These are phyloP conservation scores for Cystobasidium sp. DNA, from an alignment of 1,284 basidiomycete species.

Conservation along the genomic window DNA sequence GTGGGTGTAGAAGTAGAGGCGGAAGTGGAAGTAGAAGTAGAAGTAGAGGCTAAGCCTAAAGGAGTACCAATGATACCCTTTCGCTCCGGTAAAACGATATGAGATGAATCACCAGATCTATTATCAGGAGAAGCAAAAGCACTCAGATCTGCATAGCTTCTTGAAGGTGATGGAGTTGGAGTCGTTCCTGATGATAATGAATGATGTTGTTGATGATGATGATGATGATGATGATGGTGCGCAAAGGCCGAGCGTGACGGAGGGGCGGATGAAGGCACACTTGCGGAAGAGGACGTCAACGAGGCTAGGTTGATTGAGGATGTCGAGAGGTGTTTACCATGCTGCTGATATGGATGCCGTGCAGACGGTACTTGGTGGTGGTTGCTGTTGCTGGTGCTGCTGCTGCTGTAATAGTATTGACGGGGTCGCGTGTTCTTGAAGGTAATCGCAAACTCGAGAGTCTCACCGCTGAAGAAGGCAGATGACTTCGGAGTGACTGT, in stretches of 20 bases:
- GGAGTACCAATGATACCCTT: constrained; percentile 50
- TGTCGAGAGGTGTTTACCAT: constrained; percentile 17
- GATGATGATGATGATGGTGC: background rate
- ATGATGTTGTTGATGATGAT: background rate
- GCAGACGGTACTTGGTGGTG: background rate
- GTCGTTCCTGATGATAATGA: background rate
- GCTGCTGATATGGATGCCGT: background rate
- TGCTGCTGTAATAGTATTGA: constrained; percentile 51
- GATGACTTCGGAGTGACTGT: constrained; percentile 73
- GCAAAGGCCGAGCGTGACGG: constrained; percentile 16
- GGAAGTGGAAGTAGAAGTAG: constrained; percentile 51
- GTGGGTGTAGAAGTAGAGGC: background rate
- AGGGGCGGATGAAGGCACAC: constrained; percentile 24
- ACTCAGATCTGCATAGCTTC: constrained; percentile 36
- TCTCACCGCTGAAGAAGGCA: constrained; percentile 90
- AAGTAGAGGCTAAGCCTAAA: constrained; percentile 59
- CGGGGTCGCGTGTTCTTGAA: constrained; percentile 73
- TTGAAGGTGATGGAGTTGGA: constrained; percentile 10
- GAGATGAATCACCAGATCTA: constrained; percentile 42
- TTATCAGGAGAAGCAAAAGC: constrained; percentile 29
- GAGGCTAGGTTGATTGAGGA: constrained; percentile 4
- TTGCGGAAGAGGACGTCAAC: background rate
- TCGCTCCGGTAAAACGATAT: constrained; percentile 47
- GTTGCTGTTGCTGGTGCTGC: constrained; percentile 15
- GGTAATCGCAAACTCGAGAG: constrained; percentile 78